These are phyloP conservation scores for Phytopythium cucurbitacearum DNA, from an alignment of 352 stramenopile species.

Conservation along the genomic window DNA sequence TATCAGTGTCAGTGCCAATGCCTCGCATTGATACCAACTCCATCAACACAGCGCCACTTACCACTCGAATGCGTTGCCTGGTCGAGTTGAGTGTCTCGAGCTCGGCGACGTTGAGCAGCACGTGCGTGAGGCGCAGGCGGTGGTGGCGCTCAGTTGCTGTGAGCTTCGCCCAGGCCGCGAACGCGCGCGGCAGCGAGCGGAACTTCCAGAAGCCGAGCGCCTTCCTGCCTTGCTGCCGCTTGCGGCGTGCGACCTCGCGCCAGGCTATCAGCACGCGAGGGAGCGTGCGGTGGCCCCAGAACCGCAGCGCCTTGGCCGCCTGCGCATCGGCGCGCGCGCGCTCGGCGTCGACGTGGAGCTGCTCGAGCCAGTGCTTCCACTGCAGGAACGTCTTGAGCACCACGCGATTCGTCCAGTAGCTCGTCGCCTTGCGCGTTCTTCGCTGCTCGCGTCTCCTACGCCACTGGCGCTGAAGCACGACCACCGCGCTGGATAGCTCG, in stretches of 20 bases:
- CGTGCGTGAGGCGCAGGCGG: slow-evolving; percentile 32
- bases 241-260: slow-evolving; percentile 30
- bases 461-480: slow-evolving; percentile 63
- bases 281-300: slow-evolving; percentile 59
- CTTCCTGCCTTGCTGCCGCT: slow-evolving; percentile 43
- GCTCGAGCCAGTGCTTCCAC: slow-evolving; percentile 34
- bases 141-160: slow-evolving; percentile 20
- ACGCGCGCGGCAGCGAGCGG: slow-evolving; percentile 50
- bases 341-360: slow-evolving; percentile 16
- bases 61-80: slow-evolving; percentile 19
- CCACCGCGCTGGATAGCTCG: slow-evolving; percentile 28
- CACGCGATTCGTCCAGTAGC: slow-evolving; percentile 55
- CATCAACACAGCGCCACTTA: background rate
- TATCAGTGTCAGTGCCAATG: background rate
- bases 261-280: slow-evolving; percentile 41
- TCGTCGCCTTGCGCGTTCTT: slow-evolving; percentile 39
- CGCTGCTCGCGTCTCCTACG: slow-evolving; percentile 38
- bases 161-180: slow-evolving; percentile 43
- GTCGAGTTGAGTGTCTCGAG: slow-evolving; percentile 74
- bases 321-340: slow-evolving; percentile 17
- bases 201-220: slow-evolving; percentile 67
- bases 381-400: slow-evolving; percentile 46
- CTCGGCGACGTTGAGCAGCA: slow-evolving; percentile 60
- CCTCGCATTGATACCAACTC: background rate
- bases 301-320: slow-evolving; percentile 47